These are phyloP conservation scores for Entoloma clypeatum DNA, from an alignment of 1,284 basidiomycete species.

Conservation along the genomic window DNA sequence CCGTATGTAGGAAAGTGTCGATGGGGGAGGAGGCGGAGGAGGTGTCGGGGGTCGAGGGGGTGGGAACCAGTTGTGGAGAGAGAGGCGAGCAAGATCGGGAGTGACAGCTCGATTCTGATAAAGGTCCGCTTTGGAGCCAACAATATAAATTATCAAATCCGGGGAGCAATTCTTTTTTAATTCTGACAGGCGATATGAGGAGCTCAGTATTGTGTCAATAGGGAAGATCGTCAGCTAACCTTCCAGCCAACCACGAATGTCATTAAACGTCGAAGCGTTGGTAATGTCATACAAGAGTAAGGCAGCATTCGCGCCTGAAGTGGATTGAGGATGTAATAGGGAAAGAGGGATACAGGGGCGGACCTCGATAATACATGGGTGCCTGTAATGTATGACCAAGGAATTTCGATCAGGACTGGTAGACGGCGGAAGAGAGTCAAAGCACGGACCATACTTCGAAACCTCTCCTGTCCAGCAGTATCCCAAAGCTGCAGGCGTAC, in stretches of 20 bases:
- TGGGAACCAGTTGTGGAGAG: constrained; percentile 82
- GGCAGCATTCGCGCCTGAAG: constrained; percentile 83
- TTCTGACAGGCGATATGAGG: constrained; percentile 47
- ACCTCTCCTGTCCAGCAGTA: constrained; percentile 97
- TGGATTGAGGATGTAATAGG: constrained; percentile 8
- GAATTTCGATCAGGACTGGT: constrained; percentile 11
- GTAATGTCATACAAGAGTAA: constrained; percentile 98
- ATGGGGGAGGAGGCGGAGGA: constrained; percentile 55
- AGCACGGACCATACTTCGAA: constrained; percentile 81
- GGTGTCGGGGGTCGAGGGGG: constrained; percentile 66
- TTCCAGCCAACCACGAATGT: constrained; percentile 91
- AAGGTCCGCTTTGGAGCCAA: constrained; percentile 87
- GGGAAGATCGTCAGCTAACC: constrained; percentile 41
- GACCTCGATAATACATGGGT: constrained; percentile 96
- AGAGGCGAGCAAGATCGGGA: constrained; percentile 73
- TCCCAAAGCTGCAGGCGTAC: constrained; percentile 91
- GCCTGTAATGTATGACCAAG: constrained; percentile 59
- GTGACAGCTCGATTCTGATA: constrained; percentile 68
- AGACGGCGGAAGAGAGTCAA: constrained; percentile 17
- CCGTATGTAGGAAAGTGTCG: constrained; percentile 79
- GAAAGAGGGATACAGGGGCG: constrained; percentile 13
- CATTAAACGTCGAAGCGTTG: constrained; percentile 83
- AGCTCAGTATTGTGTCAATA: constrained; percentile 14
- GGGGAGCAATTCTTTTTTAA: constrained; percentile 82
- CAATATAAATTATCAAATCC: constrained; percentile 88